Percentiles rank a stretch among this genome's conserved stretches.
Conservation (phyloP, 768 basidiomycete species). For the Hydnomerulius pinastri region DNA sequence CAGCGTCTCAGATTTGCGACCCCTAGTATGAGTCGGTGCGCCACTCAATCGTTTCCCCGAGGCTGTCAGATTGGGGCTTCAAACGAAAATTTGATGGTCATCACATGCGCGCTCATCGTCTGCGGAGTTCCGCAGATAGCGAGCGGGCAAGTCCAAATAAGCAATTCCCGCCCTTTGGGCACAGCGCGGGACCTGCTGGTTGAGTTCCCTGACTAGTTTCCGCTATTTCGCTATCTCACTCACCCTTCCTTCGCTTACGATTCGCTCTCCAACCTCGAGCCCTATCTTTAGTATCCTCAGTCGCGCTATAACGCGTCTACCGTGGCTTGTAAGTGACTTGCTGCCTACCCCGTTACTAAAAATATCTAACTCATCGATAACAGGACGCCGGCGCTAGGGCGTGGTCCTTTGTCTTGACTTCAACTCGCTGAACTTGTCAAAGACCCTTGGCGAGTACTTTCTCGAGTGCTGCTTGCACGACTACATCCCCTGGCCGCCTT, state of each 20-base stretch:
- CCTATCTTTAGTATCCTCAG: slow-evolving; percentile 72
- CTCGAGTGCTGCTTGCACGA: slow-evolving; percentile 55
- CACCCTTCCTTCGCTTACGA: slow-evolving; percentile 50
- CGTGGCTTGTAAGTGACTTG: slow-evolving; percentile 56
- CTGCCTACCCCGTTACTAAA: background rate
- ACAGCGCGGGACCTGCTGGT: too few species aligned
- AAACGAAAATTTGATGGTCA: too few species aligned
- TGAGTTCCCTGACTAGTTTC: too few species aligned
- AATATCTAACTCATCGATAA: slow-evolving; percentile 12
- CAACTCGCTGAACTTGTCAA: slow-evolving; percentile 58
- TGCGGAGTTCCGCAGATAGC: too few species aligned
- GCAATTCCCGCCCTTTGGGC: too few species aligned
- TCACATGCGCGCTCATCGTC: too few species aligned
- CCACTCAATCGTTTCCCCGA: too few species aligned
- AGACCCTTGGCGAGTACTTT: slow-evolving; percentile 59
- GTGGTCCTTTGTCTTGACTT: slow-evolving; percentile 65
- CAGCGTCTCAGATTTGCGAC: too few species aligned
- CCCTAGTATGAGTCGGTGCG: too few species aligned
- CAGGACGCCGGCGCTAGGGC: slow-evolving; percentile 53
- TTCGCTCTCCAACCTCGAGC: slow-evolving; percentile 44
- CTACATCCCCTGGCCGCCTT: slow-evolving; percentile 56
- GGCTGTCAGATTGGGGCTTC: too few species aligned
- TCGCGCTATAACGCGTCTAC: slow-evolving; percentile 59
- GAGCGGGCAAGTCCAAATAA: too few species aligned
- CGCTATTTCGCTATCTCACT: too few species aligned